Percentiles rank a stretch among this genome's conserved stretches.
Evolutionary conservation across 2,329 filamentous ascomycete species (phyloP).

Genomic region (Phyllosticta citrichinensis): DNA sequence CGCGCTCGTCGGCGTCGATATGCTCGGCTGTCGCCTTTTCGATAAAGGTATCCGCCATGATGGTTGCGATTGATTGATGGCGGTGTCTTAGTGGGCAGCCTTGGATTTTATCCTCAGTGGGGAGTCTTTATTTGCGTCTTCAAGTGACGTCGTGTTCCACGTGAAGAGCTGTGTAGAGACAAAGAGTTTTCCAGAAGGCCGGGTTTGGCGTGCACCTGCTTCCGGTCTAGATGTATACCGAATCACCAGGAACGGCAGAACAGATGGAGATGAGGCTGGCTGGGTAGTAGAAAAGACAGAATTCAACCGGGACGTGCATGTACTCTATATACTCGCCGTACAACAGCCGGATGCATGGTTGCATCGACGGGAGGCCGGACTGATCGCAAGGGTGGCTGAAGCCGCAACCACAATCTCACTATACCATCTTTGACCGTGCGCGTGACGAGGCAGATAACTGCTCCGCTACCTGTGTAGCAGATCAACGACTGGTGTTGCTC

Average conservation of each 20-base stretch:
- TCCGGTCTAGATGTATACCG: neutral
- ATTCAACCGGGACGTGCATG: neutral
- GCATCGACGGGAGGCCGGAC: neutral
- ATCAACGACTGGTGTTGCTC: neutral
- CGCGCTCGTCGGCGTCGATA: conserved; percentile 1
- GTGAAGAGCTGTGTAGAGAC: neutral
- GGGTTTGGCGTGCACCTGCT: neutral
- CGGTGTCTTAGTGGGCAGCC: neutral
- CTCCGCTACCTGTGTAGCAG: neutral
- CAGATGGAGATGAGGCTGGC: neutral
- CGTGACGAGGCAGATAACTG: neutral
- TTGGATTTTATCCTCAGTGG: neutral
- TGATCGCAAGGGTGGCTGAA: neutral
- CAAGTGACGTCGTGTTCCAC: neutral
- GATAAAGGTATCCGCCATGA: conserved; percentile 3
- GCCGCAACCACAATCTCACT: neutral
- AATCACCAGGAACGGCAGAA: neutral
- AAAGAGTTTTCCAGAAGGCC: neutral
- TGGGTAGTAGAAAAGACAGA: neutral
- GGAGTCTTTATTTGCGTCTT: neutral
- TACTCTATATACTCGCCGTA: neutral
- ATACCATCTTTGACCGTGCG: neutral
- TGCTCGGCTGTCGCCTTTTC: conserved; percentile 5
- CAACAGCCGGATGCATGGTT: neutral
- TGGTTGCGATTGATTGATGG: neutral